Evolutionary conservation across 176 grass and related monocot genomes (phyloP), one percentile per base, ranked within the genome.

Genomic region (Ensete ventricosum): DNA sequence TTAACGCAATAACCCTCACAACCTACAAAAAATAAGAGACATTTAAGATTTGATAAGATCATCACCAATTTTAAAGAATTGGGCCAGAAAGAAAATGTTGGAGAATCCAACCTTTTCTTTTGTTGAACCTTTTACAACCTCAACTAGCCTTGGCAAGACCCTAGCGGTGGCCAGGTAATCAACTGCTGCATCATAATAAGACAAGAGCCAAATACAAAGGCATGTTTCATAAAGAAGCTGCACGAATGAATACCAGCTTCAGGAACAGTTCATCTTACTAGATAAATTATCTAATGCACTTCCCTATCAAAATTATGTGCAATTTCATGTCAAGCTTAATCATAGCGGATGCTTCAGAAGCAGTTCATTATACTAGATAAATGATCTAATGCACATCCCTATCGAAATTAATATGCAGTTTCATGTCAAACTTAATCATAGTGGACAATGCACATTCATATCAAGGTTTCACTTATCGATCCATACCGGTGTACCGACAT

Each of bases 211-310:
- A 82, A 99, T 81, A 78, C 91, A 99, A 69, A 99, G 91, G 80
- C 88, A 94, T 59, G 91, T 99, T 86, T 99, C 88, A 43, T 99
- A 99, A 73, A 99, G 90, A 25, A 99, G 88, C 95, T 99, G 91
- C 78, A 84, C 57, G 79, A 71, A 16, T 1, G 11, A 55, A 55
- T 50, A 17, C 54, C 17, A 9, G 6, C 22, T 55, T 74, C 24
- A 74, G 67, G 21, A 43, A 14, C 21, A 3, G 34, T 50, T 22
- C 19, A 52, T 16, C 67, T 52, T 70, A 21, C 67, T 11, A 9
- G 43, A 50, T 51, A 25, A 70, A 2, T 16, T 11, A 20, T 50
- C 11, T 9, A 70, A 20, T 70, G 43, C 43, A 50, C 19, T 70
- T 10, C 8, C 67, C 2, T 11, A 1, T 65, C 22, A 70, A 70